Evolutionary conservation across 2,329 filamentous ascomycete species (phyloP).

Genomic region (Xylaria sp.): DNA sequence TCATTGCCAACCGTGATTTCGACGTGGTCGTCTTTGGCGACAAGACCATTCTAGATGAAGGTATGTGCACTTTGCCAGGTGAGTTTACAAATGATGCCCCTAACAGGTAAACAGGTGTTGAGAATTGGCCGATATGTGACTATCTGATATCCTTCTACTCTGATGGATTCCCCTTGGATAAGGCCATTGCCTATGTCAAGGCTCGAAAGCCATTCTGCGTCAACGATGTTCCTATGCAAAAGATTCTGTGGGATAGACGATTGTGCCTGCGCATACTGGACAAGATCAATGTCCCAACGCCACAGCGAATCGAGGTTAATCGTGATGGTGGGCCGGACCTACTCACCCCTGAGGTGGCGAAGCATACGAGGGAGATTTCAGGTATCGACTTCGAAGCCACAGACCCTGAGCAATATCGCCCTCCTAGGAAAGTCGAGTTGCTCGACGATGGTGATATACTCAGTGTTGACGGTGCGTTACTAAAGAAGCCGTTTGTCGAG

Average conservation of each 20-base stretch:
- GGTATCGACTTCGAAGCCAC: slow-evolving; percentile 69
- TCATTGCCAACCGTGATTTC: slow-evolving; percentile 87
- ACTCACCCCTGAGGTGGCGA: slow-evolving; percentile 71
- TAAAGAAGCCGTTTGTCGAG: slow-evolving; percentile 94
- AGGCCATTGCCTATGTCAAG: slow-evolving; percentile 92
- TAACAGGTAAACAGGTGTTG: slow-evolving; percentile 35
- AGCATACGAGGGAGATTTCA: slow-evolving; percentile 73
- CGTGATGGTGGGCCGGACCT: slow-evolving; percentile 83
- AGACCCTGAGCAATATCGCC: slow-evolving; percentile 52
- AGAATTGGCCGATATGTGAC: slow-evolving; percentile 52
- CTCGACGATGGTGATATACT: slow-evolving; percentile 87
- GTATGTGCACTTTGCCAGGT: slow-evolving; percentile 35
- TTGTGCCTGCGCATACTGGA: slow-evolving; percentile 85
- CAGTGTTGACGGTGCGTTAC: slow-evolving; percentile 72
- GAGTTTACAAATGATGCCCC: slow-evolving; percentile 18
- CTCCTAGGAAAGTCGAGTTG: slow-evolving; percentile 68
- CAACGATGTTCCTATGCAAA: slow-evolving; percentile 96
- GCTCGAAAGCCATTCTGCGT: slow-evolving; percentile 94
- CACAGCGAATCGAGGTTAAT: slow-evolving; percentile 81
- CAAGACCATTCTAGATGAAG: slow-evolving; percentile 96
- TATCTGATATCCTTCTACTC: slow-evolving; percentile 98
- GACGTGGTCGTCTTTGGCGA: slow-evolving; percentile 97
- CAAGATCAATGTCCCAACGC: slow-evolving; percentile 82
- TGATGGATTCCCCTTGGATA: slow-evolving; percentile 92
- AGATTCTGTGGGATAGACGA: slow-evolving; percentile 91